Evolutionary conservation across 2,329 filamentous ascomycete species (phyloP), one percentile per base, ranked within the genome.

Genomic region (Pseudocercospora vitis): DNA sequence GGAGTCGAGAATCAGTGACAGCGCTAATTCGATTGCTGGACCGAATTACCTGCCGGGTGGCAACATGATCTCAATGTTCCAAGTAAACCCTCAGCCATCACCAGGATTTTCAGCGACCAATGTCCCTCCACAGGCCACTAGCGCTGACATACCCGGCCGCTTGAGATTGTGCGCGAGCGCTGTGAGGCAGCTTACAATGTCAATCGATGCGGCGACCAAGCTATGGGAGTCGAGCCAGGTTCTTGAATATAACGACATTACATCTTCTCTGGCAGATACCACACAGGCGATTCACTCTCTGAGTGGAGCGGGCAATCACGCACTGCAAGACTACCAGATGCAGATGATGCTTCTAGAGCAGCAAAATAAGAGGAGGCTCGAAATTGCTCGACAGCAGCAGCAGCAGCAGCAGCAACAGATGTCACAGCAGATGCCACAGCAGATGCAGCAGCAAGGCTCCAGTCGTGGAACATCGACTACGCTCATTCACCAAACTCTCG

Each of bases 301-400:
- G 11, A 11, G 23, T 4, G 11, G 16, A 4, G 19, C 37, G 3
- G 18, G 37, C 4, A 40, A 40, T 23, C 37, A 40, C 23, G 35
- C 24, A 11, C 77, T 91, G 31, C 87, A 90, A 70, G 88, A 91
- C 70, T 91, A 91, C 65, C 87, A 91, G 74, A 89, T 90, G 86
- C 88, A 91, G 70, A 74, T 91, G 68, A 91, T 90, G 87, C 73
- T 91, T 39, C 78, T 91, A 8, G 88, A 91, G 71, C 87, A 90
- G 71, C 87, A 91, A 71, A 91, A 91, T 64, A 91, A 91, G 77
- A 90, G 89, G 72, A 78, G 88, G 14, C 77, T 91, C 26, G 26
- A 7, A 29, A 6, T 7, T 6, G 26, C 26, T 29, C 26, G 6
- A 29, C 6, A 7, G 26, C 26, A 12, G 35, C 14, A 40, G 19